Percentiles rank a stretch among this genome's conserved stretches.
Evolutionary conservation across 345 rosid species (phyloP).

Genomic region (Lepidium sativum): DNA sequence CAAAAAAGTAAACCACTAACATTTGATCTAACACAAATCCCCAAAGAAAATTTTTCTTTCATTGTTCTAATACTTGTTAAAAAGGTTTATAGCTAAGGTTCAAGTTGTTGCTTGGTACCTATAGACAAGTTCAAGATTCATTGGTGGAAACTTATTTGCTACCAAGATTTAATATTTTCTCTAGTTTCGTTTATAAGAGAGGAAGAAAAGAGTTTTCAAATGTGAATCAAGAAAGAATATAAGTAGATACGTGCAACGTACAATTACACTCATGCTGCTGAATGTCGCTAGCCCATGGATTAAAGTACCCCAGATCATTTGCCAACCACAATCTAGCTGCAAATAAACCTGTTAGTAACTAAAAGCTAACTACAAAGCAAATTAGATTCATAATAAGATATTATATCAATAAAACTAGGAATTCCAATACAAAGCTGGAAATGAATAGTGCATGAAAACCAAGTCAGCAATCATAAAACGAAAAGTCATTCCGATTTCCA

Average conservation of each 20-base stretch:
- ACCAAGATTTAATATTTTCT: background rate
- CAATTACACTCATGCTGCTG: constrained; percentile 57
- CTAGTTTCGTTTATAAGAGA: background rate
- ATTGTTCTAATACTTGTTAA: background rate
- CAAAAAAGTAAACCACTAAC: background rate
- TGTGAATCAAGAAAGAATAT: constrained; percentile 7
- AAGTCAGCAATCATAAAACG: background rate
- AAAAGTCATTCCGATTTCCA: background rate
- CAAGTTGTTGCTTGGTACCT: background rate
- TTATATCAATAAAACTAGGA: background rate
- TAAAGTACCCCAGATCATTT: constrained; percentile 60
- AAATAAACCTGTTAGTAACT: constrained; percentile 18
- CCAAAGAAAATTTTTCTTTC: background rate
- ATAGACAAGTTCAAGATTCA: constrained; percentile 7
- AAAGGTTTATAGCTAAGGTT: background rate
- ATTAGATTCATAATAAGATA: background rate
- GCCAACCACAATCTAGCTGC: constrained; percentile 73
- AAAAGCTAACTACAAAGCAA: constrained; percentile 11
- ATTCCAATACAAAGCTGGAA: constrained; percentile 1
- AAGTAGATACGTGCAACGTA: constrained; percentile 39
- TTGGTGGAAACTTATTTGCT: background rate
- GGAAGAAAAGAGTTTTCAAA: background rate
- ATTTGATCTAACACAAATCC: constrained; percentile 1
- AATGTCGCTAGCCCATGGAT: constrained; percentile 72
- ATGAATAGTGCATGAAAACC: background rate